Evolutionary conservation across 1,284 basidiomycete species (phyloP).

Genomic region (Heterobasidion irregulare): DNA sequence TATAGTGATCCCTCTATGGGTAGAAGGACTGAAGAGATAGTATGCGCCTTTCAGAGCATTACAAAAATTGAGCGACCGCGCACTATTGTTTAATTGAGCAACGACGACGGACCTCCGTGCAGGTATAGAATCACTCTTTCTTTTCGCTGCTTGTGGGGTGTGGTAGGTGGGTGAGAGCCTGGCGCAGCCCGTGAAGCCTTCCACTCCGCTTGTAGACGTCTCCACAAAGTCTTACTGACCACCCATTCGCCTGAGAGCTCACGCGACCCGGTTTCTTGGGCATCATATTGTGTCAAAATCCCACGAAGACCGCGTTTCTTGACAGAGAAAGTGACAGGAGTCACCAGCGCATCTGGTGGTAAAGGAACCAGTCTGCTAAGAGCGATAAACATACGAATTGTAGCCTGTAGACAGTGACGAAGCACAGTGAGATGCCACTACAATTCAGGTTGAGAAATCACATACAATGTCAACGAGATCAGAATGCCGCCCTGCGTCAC

Average conservation of each 20-base stretch:
- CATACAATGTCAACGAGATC: slow-evolving; percentile 80
- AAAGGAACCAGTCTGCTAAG: slow-evolving; percentile 80
- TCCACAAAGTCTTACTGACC: slow-evolving; percentile 88
- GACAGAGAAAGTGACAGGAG: slow-evolving; percentile 90
- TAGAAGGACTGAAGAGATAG: slow-evolving; percentile 91
- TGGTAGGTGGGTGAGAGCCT: not conserved
- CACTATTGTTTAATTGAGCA: too few relatives aligned
- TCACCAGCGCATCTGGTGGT: slow-evolving; percentile 91
- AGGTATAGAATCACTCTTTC: slow-evolving; percentile 89
- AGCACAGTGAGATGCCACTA: not conserved
- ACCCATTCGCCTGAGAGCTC: slow-evolving; percentile 96
- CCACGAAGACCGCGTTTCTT: slow-evolving; percentile 67
- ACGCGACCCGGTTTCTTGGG: slow-evolving; percentile 62
- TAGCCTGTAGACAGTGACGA: slow-evolving; percentile 31
- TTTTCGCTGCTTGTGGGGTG: slow-evolving; percentile 30
- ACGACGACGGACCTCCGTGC: slow-evolving; percentile 64
- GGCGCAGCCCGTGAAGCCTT: slow-evolving; percentile 25
- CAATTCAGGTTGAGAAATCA: slow-evolving; percentile 6
- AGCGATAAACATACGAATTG: slow-evolving; percentile 75
- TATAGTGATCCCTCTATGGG: slow-evolving; percentile 88
- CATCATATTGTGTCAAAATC: slow-evolving; percentile 70
- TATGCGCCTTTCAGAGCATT: slow-evolving; percentile 62
- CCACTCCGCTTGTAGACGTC: slow-evolving; percentile 81
- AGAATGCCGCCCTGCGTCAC: slow-evolving; percentile 79
- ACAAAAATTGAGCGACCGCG: not conserved